Evolutionary conservation across 2,329 filamentous ascomycete species (phyloP).

Genomic region (Scedosporium apiospermum): DNA sequence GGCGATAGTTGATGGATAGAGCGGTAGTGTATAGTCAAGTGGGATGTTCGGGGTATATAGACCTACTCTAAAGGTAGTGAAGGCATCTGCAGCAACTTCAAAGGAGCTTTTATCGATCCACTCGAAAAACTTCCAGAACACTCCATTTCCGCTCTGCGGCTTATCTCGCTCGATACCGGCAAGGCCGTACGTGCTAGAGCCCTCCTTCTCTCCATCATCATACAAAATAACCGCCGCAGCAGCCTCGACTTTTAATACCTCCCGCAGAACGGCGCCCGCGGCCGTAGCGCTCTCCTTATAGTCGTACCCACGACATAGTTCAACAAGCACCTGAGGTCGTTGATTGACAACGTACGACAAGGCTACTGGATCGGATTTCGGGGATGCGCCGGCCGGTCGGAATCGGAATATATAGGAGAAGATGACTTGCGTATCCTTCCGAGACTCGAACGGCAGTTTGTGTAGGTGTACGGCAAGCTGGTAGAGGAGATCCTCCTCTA

Average conservation of each 20-base stretch:
- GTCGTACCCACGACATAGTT: slow-evolving; percentile 83
- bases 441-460: slow-evolving; percentile 85
- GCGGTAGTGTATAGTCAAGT: background rate
- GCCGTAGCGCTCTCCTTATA: slow-evolving; percentile 85
- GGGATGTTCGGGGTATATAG: background rate
- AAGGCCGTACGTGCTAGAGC: slow-evolving; percentile 66
- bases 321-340: slow-evolving; percentile 76
- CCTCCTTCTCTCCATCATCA: slow-evolving; percentile 67
- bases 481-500: slow-evolving; percentile 83
- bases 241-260: slow-evolving; percentile 81
- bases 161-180: slow-evolving; percentile 67
- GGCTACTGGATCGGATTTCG: slow-evolving; percentile 68
- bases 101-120: slow-evolving; percentile 97
- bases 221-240: slow-evolving; percentile 88
- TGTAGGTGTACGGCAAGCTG: slow-evolving; percentile 74
- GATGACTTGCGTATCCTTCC: slow-evolving; percentile 91
- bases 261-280: slow-evolving; percentile 79
- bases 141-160: slow-evolving; percentile 67
- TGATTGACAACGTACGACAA: slow-evolving; percentile 82
- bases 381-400: slow-evolving; percentile 58
- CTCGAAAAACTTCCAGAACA: slow-evolving; percentile 95
- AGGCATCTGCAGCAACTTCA: slow-evolving; percentile 93
- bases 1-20: too few relatives aligned
- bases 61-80: slow-evolving; percentile 86
- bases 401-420: slow-evolving; percentile 94